Conservation (phyloP, 257 asterid genomes). For the Cinchona pubescens region DNA sequence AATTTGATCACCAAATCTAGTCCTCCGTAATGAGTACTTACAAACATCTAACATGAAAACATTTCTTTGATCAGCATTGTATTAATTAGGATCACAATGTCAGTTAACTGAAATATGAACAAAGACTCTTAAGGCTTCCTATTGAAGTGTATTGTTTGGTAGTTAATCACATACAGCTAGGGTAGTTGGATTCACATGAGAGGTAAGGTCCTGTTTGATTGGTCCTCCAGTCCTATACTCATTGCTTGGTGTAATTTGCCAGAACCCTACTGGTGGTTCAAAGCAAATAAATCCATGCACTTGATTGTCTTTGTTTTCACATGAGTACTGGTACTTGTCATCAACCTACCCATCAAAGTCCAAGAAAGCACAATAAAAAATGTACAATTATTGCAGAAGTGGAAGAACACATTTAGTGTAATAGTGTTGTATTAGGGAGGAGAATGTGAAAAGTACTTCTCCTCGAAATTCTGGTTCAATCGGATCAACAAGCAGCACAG, state of each 20-base stretch:
- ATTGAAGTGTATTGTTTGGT: neutral
- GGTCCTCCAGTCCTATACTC: slow-evolving; percentile 93
- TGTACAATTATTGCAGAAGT: too few relatives aligned
- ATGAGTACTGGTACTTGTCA: slow-evolving; percentile 78
- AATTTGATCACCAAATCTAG: slow-evolving; percentile 43
- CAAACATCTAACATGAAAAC: slow-evolving; percentile 43
- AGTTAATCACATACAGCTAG: slow-evolving; percentile 48
- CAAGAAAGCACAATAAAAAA: too few relatives aligned
- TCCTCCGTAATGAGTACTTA: slow-evolving; percentile 57
- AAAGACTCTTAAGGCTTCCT: too few relatives aligned
- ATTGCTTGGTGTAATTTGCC: slow-evolving; percentile 85
- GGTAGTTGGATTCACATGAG: slow-evolving; percentile 88
- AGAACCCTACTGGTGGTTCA: slow-evolving; percentile 69
- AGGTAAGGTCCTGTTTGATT: slow-evolving; percentile 79
- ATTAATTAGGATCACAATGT: neutral
- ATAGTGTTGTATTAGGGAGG: neutral
- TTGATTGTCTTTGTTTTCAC: slow-evolving; percentile 72
- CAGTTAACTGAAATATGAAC: too few relatives aligned
- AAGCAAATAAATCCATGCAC: slow-evolving; percentile 80
- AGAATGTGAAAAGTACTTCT: slow-evolving; percentile 42
- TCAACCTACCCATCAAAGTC: slow-evolving; percentile 57
- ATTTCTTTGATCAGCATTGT: neutral
- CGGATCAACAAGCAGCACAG: slow-evolving; percentile 79
- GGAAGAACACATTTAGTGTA: too few relatives aligned
- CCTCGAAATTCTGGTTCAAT: slow-evolving; percentile 79